Evolutionary conservation across 179 eudicot genomes (phyloP).

Genomic region (Silene coronaria): DNA sequence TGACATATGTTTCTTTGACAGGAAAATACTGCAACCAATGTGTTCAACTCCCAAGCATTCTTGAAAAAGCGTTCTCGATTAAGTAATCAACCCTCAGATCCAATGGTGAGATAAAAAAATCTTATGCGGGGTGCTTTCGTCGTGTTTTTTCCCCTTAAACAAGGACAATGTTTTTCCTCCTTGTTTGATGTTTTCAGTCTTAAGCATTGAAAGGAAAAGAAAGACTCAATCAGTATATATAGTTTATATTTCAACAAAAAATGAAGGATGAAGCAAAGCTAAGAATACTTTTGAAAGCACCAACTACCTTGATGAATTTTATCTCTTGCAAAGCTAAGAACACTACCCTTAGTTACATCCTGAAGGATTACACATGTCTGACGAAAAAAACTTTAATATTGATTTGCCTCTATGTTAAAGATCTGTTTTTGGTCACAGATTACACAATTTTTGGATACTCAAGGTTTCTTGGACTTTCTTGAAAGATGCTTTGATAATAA

Average conservation of each 20-base stretch:
- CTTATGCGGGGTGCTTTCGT: background rate
- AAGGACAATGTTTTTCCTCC: background rate
- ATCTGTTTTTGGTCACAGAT: constrained; percentile 45
- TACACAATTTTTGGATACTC: constrained; percentile 85
- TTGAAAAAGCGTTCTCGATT: constrained; percentile 92
- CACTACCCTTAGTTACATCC: background rate
- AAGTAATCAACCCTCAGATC: constrained; percentile 81
- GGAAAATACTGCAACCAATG: constrained; percentile 92
- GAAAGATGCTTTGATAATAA: constrained; percentile 86
- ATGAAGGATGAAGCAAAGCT: background rate
- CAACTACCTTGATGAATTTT: background rate
- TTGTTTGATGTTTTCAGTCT: background rate
- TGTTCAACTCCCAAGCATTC: constrained; percentile 91
- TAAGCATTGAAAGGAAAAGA: background rate
- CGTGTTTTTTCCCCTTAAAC: background rate
- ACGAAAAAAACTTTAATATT: too few species aligned
- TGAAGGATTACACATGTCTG: background rate
- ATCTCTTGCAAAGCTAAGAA: background rate
- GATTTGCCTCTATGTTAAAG: constrained; percentile 4
- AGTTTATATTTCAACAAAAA: background rate
- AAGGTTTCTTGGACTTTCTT: constrained; percentile 92
- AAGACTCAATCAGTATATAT: background rate
- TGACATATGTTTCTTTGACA: constrained; percentile 28
- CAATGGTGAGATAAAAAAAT: constrained; percentile 51
- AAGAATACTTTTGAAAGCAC: background rate